phyloP scores from a whole-genome alignment of 805 yeast genomes.

The Saccharomycopsis microspora region DNA sequence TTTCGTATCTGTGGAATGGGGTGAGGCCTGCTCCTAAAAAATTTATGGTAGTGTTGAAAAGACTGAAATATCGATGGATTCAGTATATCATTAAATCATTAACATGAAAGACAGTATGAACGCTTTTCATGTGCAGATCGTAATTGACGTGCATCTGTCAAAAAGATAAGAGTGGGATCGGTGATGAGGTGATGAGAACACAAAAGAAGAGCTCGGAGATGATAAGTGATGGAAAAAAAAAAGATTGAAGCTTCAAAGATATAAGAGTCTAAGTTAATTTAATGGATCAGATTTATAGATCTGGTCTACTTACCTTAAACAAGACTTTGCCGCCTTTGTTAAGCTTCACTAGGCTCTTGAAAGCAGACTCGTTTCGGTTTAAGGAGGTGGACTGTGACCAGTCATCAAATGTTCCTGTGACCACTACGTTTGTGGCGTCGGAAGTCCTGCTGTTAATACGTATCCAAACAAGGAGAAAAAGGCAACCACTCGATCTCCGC shows the following conservation, averaged over 20 bases:
- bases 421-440: conserved; percentile 29
- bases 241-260: neutral
- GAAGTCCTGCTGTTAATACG: conserved; percentile 2
- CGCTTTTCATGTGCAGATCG: neutral
- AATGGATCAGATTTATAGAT: too few species aligned
- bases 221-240: neutral
- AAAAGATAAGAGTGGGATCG: neutral
- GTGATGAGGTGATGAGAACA: neutral
- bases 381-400: conserved; percentile 42
- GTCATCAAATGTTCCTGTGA: conserved; percentile 50
- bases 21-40: too few species aligned
- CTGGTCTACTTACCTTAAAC: conserved; percentile 27
- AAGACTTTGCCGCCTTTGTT: conserved; percentile 20
- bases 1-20: too few species aligned
- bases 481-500: too few species aligned
- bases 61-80: too few species aligned
- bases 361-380: conserved; percentile 28
- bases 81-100: too few species aligned
- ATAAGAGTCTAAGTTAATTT: too few species aligned
- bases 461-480: too few species aligned
- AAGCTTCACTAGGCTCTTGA: conserved; percentile 22
- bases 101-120: neutral
- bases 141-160: neutral
- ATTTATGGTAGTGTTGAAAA: too few species aligned
- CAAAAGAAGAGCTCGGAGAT: neutral